Conservation (phyloP, 805 yeast species). For the Spathaspora arborariae region DNA sequence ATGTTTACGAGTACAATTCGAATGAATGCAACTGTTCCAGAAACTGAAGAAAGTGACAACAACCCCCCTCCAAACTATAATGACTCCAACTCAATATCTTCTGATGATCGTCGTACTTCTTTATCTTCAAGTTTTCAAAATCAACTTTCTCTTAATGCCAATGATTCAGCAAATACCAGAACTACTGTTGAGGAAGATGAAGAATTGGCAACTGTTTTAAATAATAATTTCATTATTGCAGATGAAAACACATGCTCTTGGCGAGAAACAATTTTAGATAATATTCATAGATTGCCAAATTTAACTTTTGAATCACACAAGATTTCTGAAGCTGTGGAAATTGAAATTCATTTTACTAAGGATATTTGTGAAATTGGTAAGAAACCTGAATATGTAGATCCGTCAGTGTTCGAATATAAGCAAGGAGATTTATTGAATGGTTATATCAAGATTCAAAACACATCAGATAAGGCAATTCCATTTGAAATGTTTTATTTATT, state of each 20-base stretch:
- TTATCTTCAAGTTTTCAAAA: neutral
- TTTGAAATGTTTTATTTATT: conserved; percentile 63
- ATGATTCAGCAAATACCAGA: neutral
- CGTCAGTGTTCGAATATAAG: conserved; percentile 45
- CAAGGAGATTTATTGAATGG: conserved; percentile 71
- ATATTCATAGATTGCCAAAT: conserved; percentile 30
- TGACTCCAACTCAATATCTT: neutral
- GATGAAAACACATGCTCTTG: conserved; percentile 31
- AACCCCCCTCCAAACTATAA: conserved; percentile 8
- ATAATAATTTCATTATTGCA: conserved; percentile 22
- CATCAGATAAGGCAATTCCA: conserved; percentile 36
- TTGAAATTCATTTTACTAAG: conserved; percentile 30
- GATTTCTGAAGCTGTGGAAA: conserved; percentile 22
- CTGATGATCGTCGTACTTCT: conserved; percentile 5
- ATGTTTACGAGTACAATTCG: conserved; percentile 24
- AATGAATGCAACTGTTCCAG: conserved; percentile 13
- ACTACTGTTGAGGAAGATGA: neutral
- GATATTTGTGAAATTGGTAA: conserved; percentile 27
- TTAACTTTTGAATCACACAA: conserved; percentile 26
- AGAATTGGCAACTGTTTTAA: neutral
- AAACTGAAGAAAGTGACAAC: conserved; percentile 8
- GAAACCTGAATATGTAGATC: conserved; percentile 25
- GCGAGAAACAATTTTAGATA: conserved; percentile 38
- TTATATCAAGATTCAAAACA: conserved; percentile 42
- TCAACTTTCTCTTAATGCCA: neutral